Percentiles rank a stretch among this genome's conserved stretches.
Conservation (phyloP, 352 stramenopile genomes). For the Phytophthora quininea region DNA sequence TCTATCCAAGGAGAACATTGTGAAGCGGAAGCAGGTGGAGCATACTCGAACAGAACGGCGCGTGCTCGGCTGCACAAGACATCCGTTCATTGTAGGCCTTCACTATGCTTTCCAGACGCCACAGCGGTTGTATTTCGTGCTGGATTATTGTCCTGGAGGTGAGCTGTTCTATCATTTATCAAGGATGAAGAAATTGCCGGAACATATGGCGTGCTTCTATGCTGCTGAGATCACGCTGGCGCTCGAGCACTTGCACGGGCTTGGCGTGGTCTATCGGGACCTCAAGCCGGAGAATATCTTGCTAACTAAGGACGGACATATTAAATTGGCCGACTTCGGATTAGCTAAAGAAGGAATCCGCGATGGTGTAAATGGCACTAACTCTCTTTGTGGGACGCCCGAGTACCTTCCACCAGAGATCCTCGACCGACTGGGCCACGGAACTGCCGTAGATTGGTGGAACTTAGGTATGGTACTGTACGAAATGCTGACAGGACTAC, state of each 20-base stretch:
- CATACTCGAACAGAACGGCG: slow-evolving; percentile 87
- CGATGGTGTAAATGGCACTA: slow-evolving; percentile 68
- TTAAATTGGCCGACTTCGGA: slow-evolving; percentile 92
- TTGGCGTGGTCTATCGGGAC: slow-evolving; percentile 86
- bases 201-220: slow-evolving; percentile 91
- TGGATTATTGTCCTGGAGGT: slow-evolving; percentile 91
- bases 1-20: slow-evolving; percentile 89
- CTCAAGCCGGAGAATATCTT: slow-evolving; percentile 82
- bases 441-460: slow-evolving; percentile 95
- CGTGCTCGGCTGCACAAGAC: slow-evolving; percentile 81
- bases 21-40: slow-evolving; percentile 91
- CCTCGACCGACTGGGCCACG: slow-evolving; percentile 77
- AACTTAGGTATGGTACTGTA: slow-evolving; percentile 85
- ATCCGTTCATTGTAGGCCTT: slow-evolving; percentile 90
- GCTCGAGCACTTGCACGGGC: slow-evolving; percentile 82
- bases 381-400: slow-evolving; percentile 86
- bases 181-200: slow-evolving; percentile 86
- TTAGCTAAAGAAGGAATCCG: slow-evolving; percentile 83
- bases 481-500: slow-evolving; percentile 84
- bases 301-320: slow-evolving; percentile 78
- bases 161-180: slow-evolving; percentile 91
- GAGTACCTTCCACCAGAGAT: slow-evolving; percentile 91
- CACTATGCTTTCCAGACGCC: slow-evolving; percentile 90
- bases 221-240: slow-evolving; percentile 87
- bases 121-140: slow-evolving; percentile 96